Percentiles rank a stretch among this genome's conserved stretches.
These are phyloP conservation scores for Phytophthora chlamydospora DNA, from an alignment of 352 stramenopile species.

Conservation along the genomic window DNA sequence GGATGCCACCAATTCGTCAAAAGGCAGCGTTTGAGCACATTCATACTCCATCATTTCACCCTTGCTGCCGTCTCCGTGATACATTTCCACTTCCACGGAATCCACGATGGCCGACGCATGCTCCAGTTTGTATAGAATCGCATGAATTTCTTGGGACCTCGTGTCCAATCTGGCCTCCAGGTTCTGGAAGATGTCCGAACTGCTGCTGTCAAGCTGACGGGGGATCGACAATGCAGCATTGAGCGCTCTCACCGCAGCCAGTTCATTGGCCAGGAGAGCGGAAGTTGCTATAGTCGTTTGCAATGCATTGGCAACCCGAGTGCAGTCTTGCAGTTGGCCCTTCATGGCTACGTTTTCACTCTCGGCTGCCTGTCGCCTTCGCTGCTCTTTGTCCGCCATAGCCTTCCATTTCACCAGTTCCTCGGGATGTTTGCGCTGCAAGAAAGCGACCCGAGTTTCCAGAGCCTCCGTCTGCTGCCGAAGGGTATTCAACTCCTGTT, in stretches of 20 bases:
- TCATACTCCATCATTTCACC: slow-evolving; percentile 3
- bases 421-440: neutral
- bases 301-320: neutral
- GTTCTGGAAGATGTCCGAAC: neutral
- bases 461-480: slow-evolving; percentile 1
- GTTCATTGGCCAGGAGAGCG: too few relatives aligned
- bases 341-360: slow-evolving; percentile 7
- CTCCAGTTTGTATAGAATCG: neutral
- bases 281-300: neutral
- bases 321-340: neutral
- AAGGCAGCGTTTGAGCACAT: neutral
- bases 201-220: neutral
- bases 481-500: slow-evolving; percentile 1
- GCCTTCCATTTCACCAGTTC: neutral
- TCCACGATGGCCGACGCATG: neutral
- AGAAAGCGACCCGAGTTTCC: slow-evolving; percentile 6
- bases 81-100: neutral
- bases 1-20: neutral
- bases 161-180: slow-evolving; percentile 1
- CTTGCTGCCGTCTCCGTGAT: neutral
- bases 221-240: too few relatives aligned
- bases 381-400: neutral
- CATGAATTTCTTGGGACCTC: neutral
- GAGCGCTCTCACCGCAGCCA: too few relatives aligned
- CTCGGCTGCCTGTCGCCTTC: neutral